Evolutionary conservation across 176 grass and related monocot species (phyloP), one percentile per base, ranked within the genome.

Genomic region (Juncus effusus): DNA sequence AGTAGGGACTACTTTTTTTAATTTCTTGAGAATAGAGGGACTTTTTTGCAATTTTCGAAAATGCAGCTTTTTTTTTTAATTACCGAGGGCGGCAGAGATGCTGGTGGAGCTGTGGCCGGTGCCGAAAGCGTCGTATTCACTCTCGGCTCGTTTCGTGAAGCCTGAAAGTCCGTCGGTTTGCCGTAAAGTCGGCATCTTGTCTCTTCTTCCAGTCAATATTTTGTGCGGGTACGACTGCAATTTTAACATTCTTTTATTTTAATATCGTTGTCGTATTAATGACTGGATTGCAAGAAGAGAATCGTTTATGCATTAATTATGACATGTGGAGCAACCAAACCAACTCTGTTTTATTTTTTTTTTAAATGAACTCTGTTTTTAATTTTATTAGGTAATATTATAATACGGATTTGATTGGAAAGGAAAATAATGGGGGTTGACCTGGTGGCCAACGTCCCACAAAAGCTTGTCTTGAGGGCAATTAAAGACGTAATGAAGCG

Each of bases 381-480:
- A 28, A 28, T 28, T 28, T 28, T 28, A 28, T 28, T 28, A 28
- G 19, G 19, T 28, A 28, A 28, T 28, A 28, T 28, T 28, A 28
- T 28, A 28, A 28, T 28, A 28, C 19, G 19, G 19, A 28, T 28
- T 28, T 47, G 44, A 9, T 1, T 47, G 4, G 44, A 47, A 47
- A 47, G 44, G 44, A 47, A 2, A 12, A 73, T 37, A 40, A 58
- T 47, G 8, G 56, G 61, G 71, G 42, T 12, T 13, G 83, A 92
- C 94, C 85, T 97, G 94, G 76, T 99, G 94, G 9, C 94, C 94
- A 45, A 99, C 88, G 72, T 99, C 94, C 94, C 94, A 99, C 13
- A 99, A 84, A 44, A 99, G 81, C 76, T 77, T 91, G 78, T 99
- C 94, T 73, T 82, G 80, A 0, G 94, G 94, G 0, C 85, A 77